Conservation (phyloP, 1,139 yeast genomes). For the Scheffersomyces quercinus region DNA sequence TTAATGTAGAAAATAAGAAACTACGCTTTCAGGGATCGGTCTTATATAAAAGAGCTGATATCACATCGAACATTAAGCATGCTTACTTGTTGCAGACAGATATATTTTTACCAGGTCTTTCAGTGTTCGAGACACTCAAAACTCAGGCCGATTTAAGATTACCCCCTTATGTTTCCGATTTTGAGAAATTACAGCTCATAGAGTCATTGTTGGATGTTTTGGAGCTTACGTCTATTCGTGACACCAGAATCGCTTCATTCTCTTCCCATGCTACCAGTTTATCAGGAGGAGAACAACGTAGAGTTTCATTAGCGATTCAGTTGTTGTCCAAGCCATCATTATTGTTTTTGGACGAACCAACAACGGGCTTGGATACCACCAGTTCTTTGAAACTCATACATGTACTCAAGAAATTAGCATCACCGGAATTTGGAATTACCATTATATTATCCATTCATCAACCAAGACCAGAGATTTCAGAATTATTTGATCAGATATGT, state of each 20-base stretch:
- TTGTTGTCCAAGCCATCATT: conserved; percentile 74
- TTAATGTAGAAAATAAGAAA: conserved; percentile 35
- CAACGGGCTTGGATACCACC: conserved; percentile 83
- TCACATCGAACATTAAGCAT: conserved; percentile 35
- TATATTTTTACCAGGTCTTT: conserved; percentile 65
- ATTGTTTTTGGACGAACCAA: conserved; percentile 82
- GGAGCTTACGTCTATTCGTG: conserved; percentile 61
- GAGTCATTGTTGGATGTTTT: conserved; percentile 58
- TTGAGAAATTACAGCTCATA: conserved; percentile 50
- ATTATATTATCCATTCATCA: conserved; percentile 79
- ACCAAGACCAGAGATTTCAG: conserved; percentile 74
- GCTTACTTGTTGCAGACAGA: conserved; percentile 84
- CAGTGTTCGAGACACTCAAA: conserved; percentile 67
- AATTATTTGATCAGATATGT: conserved; percentile 67
- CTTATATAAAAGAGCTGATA: conserved; percentile 14
- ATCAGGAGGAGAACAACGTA: conserved; percentile 84
- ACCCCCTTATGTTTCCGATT: conserved; percentile 37
- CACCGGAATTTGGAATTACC: conserved; percentile 61
- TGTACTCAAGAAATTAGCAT: conserved; percentile 55
- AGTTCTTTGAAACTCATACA: conserved; percentile 69
- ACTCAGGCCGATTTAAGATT: conserved; percentile 73
- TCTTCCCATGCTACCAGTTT: conserved; percentile 47
- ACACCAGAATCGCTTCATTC: conserved; percentile 56
- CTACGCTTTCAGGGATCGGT: conserved; percentile 34
- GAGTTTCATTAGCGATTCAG: conserved; percentile 79